phyloP scores from a whole-genome alignment of 148 eudicot species.

The Silene uniflora region DNA sequence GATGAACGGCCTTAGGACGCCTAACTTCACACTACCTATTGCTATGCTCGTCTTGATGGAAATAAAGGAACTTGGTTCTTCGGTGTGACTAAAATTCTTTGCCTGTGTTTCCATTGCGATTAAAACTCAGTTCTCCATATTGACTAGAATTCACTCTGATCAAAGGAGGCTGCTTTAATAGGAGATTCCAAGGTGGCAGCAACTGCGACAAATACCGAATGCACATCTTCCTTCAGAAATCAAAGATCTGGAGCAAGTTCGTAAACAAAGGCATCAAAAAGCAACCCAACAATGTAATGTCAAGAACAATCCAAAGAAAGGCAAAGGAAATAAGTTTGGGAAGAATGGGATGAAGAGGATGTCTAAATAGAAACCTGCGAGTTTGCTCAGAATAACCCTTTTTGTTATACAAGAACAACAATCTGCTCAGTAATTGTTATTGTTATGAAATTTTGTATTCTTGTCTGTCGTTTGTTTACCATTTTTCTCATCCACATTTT shows the following conservation, averaged over 20 bases:
- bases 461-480: no score
- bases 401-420: background rate
- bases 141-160: background rate
- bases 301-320: conserved; percentile 59
- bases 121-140: no score
- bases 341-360: no score
- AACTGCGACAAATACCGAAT: conserved; percentile 51
- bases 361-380: conserved; percentile 16
- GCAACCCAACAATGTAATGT: conserved; percentile 46
- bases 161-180: conserved; percentile 48
- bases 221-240: conserved; percentile 85
- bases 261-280: conserved; percentile 81
- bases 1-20: no score
- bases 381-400: background rate
- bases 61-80: background rate
- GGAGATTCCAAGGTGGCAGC: conserved; percentile 59
- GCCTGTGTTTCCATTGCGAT: no score
- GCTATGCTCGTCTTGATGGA: background rate
- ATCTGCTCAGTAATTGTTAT: no score
- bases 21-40: no score
- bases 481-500: no score
- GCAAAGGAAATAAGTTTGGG: no score
- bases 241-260: conserved; percentile 75
- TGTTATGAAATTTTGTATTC: background rate
- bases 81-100: no score